A percentile compares a stretch with the other conserved stretches of the same genome.
phyloP scores from a whole-genome alignment of 805 yeast species.

The Saccharomycopsis sp. region DNA sequence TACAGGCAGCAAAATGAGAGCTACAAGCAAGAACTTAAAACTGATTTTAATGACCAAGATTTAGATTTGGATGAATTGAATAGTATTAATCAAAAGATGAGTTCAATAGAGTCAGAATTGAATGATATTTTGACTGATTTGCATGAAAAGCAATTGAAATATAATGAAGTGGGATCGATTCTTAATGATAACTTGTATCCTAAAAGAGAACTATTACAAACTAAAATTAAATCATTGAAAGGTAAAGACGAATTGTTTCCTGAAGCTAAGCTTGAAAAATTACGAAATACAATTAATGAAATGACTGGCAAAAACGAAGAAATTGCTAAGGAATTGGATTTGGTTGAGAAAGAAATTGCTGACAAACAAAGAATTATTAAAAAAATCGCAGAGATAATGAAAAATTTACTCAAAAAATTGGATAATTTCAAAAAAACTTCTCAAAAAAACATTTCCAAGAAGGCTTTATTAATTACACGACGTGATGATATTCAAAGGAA shows the following conservation, averaged over 20 bases:
- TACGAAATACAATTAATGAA: slow-evolving; percentile 24
- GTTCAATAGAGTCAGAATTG: slow-evolving; percentile 34
- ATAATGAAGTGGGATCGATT: slow-evolving; percentile 46
- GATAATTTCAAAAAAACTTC: slow-evolving; percentile 56
- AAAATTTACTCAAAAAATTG: slow-evolving; percentile 32
- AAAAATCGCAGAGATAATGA: slow-evolving; percentile 20
- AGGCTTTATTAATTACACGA: slow-evolving; percentile 49
- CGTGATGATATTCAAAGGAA: slow-evolving; percentile 66
- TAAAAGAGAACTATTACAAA: slow-evolving; percentile 35
- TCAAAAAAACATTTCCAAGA: slow-evolving; percentile 59
- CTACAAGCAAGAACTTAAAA: slow-evolving; percentile 41
- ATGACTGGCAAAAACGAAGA: slow-evolving; percentile 29
- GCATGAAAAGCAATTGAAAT: slow-evolving; percentile 39
- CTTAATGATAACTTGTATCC: slow-evolving; percentile 53
- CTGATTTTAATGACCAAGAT: slow-evolving; percentile 44
- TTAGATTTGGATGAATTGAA: slow-evolving; percentile 42
- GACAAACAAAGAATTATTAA: slow-evolving; percentile 24
- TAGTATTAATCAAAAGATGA: slow-evolving; percentile 31
- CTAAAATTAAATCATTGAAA: slow-evolving; percentile 17
- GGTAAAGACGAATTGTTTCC: slow-evolving; percentile 21
- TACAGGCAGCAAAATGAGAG: slow-evolving; percentile 35
- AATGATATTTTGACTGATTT: slow-evolving; percentile 35
- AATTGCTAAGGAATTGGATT: slow-evolving; percentile 27
- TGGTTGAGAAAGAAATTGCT: slow-evolving; percentile 26
- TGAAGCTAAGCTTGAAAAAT: slow-evolving; percentile 21